Conservation (phyloP, 768 basidiomycete species). For the Kwoniella sp. region DNA sequence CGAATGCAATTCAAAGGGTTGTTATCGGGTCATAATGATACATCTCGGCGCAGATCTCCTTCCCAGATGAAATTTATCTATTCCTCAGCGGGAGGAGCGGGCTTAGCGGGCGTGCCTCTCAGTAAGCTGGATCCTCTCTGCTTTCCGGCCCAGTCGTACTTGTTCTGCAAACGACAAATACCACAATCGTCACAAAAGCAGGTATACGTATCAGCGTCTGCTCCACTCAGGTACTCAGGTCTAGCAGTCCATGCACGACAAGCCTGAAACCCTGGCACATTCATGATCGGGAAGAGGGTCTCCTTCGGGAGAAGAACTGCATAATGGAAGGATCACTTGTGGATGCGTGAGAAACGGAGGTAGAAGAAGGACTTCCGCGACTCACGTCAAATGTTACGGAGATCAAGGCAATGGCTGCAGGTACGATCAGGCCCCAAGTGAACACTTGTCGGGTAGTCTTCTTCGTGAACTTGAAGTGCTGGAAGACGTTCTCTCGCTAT, state of each 20-base stretch:
- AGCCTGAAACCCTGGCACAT: too few species aligned
- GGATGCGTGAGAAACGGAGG: too few species aligned
- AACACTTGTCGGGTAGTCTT: constrained; percentile 66
- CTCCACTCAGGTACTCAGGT: too few species aligned
- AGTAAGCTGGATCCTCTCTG: constrained; percentile 32
- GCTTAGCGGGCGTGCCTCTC: constrained; percentile 26
- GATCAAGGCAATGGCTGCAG: constrained; percentile 57
- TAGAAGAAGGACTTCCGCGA: constrained; percentile 1
- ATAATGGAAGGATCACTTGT: too few species aligned
- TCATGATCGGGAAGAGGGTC: too few species aligned
- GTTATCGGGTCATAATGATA: background rate
- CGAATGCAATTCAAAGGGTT: too few species aligned
- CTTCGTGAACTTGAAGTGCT: constrained; percentile 78
- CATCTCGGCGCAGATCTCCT: background rate
- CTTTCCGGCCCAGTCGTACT: constrained; percentile 52
- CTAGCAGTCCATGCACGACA: too few species aligned
- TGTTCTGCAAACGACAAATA: constrained; percentile 32
- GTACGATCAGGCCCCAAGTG: constrained; percentile 68
- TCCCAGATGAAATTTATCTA: constrained; percentile 1
- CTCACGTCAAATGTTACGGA: constrained; percentile 50
- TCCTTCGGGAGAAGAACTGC: too few species aligned
- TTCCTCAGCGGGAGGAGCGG: constrained; percentile 20
- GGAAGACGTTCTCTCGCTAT: constrained; percentile 82
- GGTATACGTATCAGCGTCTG: too few species aligned
- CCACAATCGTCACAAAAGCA: background rate